Conservation (phyloP, 2,329 filamentous ascomycete species). For the Xylariaceae sp. region DNA sequence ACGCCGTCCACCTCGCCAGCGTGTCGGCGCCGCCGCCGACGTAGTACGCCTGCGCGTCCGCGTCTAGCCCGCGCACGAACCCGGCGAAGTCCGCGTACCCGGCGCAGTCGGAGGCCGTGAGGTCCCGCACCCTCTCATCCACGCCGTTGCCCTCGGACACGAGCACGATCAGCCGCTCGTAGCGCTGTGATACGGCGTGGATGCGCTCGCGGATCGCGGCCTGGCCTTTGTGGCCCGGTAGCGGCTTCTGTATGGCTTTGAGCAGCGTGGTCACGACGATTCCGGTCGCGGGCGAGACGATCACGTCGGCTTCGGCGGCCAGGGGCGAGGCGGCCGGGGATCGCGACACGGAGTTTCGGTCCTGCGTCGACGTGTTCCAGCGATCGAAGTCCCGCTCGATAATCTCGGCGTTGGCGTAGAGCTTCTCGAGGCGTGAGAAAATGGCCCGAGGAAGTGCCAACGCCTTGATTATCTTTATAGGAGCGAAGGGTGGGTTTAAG, state of each 20-base stretch:
- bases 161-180: conserved; percentile 69
- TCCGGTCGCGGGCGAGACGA: conserved; percentile 69
- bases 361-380: conserved; percentile 41
- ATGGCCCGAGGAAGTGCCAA: conserved; percentile 50
- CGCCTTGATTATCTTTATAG: conserved; percentile 54
- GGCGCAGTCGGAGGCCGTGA: conserved; percentile 45
- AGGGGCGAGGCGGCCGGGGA: conserved; percentile 44
- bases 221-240: conserved; percentile 60
- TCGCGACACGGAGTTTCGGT: conserved; percentile 36
- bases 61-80: conserved; percentile 49
- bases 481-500: conserved; percentile 1
- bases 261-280: conserved; percentile 73
- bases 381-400: conserved; percentile 63
- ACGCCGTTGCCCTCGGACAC: conserved; percentile 57
- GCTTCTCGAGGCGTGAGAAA: conserved; percentile 51
- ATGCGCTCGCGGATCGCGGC: conserved; percentile 60
- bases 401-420: conserved; percentile 53
- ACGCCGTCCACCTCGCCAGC: conserved; percentile 58
- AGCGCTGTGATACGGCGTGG: conserved; percentile 55
- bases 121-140: conserved; percentile 45
- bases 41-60: conserved; percentile 46
- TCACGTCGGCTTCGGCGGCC: conserved; percentile 69
- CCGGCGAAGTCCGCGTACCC: conserved; percentile 54
- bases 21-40: conserved; percentile 54
- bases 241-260: conserved; percentile 69